Percentiles rank a stretch among this genome's conserved stretches.
phyloP scores from a whole-genome alignment of 2,329 filamentous ascomycete genomes.

The Xylariaceae sp. region DNA sequence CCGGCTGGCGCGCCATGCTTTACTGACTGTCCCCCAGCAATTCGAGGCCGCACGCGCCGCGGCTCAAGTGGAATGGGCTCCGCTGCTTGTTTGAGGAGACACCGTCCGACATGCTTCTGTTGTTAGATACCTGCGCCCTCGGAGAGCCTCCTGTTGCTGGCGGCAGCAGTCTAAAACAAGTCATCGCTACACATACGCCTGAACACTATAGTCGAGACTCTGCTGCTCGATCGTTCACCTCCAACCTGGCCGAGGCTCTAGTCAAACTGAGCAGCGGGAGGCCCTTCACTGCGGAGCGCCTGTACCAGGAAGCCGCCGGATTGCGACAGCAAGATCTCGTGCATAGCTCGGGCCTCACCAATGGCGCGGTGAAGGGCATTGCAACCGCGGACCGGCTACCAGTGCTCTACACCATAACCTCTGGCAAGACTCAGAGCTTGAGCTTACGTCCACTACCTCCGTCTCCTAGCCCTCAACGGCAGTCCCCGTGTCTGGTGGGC shows the following conservation, averaged over 20 bases:
- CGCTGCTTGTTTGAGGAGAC: slow-evolving; percentile 56
- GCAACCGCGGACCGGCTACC: slow-evolving; percentile 33
- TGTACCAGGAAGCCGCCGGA: slow-evolving; percentile 48
- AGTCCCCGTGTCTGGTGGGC: slow-evolving; percentile 22
- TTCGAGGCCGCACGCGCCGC: slow-evolving; percentile 48
- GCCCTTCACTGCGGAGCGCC: slow-evolving; percentile 48
- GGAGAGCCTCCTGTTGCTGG: slow-evolving; percentile 42
- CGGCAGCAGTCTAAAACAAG: slow-evolving; percentile 52
- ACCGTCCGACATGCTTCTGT: slow-evolving; percentile 53
- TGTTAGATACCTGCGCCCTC: slow-evolving; percentile 55
- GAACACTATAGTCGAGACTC: slow-evolving; percentile 41
- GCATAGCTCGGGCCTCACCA: slow-evolving; percentile 36
- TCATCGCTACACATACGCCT: slow-evolving; percentile 50
- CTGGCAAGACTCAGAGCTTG: slow-evolving; percentile 44
- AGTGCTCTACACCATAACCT: slow-evolving; percentile 48
- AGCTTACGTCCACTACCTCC: slow-evolving; percentile 41
- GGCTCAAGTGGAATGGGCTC: slow-evolving; percentile 57
- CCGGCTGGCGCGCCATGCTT: slow-evolving; percentile 11
- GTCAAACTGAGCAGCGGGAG: slow-evolving; percentile 42
- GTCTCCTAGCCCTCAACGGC: slow-evolving; percentile 20
- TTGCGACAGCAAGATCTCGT: slow-evolving; percentile 37
- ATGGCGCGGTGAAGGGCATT: slow-evolving; percentile 33
- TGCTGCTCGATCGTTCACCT: slow-evolving; percentile 49
- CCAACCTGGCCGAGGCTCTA: slow-evolving; percentile 48
- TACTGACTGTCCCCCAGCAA: slow-evolving; percentile 43